phyloP scores from a whole-genome alignment of 2,329 filamentous ascomycete species.

The Trichothecium sympodiale region DNA sequence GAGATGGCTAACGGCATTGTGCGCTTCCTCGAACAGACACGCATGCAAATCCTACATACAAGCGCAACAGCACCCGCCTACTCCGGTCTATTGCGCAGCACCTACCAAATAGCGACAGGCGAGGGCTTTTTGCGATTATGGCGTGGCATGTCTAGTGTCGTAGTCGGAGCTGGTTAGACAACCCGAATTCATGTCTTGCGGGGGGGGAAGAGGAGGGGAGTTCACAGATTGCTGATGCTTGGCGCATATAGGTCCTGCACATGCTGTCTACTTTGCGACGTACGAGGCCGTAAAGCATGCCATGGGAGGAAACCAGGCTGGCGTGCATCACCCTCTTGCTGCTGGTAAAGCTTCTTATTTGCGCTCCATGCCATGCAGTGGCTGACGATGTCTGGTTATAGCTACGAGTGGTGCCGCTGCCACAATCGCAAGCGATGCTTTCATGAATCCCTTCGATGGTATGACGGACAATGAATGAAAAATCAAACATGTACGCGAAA shows the following conservation, averaged over 20 bases:
- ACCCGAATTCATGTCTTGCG: not conserved
- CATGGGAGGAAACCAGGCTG: constrained; percentile 82
- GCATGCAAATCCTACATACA: constrained; percentile 93
- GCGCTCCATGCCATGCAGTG: not conserved
- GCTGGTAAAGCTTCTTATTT: constrained; percentile 50
- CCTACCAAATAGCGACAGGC: constrained; percentile 79
- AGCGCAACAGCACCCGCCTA: constrained; percentile 64
- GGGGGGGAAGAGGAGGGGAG: not conserved
- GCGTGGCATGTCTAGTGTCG: constrained; percentile 93
- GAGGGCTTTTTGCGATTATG: constrained; percentile 89
- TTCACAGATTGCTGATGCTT: not conserved
- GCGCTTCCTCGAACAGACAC: constrained; percentile 51
- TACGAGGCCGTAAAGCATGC: constrained; percentile 96
- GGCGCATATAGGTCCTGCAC: constrained; percentile 65
- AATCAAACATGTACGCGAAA: no score
- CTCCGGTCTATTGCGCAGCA: constrained; percentile 82
- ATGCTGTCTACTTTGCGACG: constrained; percentile 96
- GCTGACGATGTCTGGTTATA: constrained; percentile 25
- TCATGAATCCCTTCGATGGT: constrained; percentile 99
- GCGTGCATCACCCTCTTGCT: constrained; percentile 84
- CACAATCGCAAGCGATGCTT: constrained; percentile 91
- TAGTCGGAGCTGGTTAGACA: constrained; percentile 77
- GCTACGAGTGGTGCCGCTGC: constrained; percentile 88
- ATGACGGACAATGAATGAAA: no score
- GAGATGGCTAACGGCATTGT: not conserved